Evolutionary conservation across 176 grass and related monocot species (phyloP), one percentile per base, ranked within the genome.

Genomic region (Alopecurus myosuroides): DNA sequence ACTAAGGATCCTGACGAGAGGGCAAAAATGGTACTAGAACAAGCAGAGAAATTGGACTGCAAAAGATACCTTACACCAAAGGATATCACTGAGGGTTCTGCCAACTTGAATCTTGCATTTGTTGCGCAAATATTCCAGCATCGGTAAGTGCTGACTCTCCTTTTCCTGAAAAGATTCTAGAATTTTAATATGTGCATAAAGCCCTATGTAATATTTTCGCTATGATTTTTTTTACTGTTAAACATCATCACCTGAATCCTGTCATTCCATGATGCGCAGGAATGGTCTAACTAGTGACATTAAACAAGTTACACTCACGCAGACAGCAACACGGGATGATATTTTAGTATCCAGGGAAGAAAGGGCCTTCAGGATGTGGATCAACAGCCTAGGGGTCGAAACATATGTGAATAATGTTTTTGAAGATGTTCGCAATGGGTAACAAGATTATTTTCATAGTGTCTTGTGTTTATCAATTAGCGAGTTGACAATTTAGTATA

Each of bases 31-130:
- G 87, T 98, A 83, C 89, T 98, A 85, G 91, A 95, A 80, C 96
- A 98, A 83, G 96, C 96, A 6, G 96, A 98, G 80, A 98, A 94
- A 37, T 88, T 98, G 87, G 91, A 95, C 68, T 98, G 96, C 72
- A 98, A 98, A 88, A 86, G 96, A 88, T 98, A 98, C 73, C 69
- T 98, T 57, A 93, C 87, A 75, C 93, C 93, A 85, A 95, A 98
- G 81, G 96, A 98, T 86, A 98, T 98, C 52, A 90, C 92, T 18
- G 96, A 98, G 83, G 96, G 96, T 58, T 98, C 96, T 87, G 89
- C 96, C 80, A 98, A 98, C 92, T 86, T 98, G 70, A 98, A 98
- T 91, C 96, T 98, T 88, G 96, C 93, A 89, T 98, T 98, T 85
- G 96, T 95, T 77, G 96, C 96, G 56, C 96, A 98, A 84, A 98